Percentiles rank a stretch among this genome's conserved stretches.
Conservation (phyloP, 2,329 filamentous ascomycete genomes). For the Nigrospora osmanthi region DNA sequence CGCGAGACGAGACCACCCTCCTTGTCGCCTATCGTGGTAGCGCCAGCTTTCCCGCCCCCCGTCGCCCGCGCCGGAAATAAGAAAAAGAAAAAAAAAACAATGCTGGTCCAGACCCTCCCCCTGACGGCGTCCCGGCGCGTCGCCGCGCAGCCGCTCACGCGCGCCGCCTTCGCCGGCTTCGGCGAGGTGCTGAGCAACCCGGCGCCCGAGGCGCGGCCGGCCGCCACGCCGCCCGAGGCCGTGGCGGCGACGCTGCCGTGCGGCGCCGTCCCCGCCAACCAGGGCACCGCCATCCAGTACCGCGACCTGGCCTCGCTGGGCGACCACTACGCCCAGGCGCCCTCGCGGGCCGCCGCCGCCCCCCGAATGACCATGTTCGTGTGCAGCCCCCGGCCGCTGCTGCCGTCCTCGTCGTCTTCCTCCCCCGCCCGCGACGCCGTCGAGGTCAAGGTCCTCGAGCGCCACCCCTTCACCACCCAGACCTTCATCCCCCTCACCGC, state of each 20-base stretch:
- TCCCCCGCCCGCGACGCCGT: constrained; percentile 24
- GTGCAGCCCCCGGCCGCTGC: constrained; percentile 55
- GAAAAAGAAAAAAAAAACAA: neutral
- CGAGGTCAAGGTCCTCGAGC: constrained; percentile 67
- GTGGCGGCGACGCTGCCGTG: constrained; percentile 25
- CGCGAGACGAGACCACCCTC: no score
- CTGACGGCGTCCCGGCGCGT: constrained; percentile 30
- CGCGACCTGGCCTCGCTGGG: constrained; percentile 66
- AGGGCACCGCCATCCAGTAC: constrained; percentile 84
- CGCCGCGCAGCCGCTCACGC: constrained; percentile 58
- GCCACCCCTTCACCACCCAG: constrained; percentile 91
- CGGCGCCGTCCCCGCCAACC: constrained; percentile 61
- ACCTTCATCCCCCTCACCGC: constrained; percentile 74
- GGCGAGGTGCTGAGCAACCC: constrained; percentile 79
- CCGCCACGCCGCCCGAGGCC: constrained; percentile 16
- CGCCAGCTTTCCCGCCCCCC: neutral
- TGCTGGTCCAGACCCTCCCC: constrained; percentile 18
- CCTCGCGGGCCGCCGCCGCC: constrained; percentile 46
- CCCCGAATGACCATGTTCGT: constrained; percentile 84
- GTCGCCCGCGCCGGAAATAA: neutral
- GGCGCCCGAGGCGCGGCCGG: constrained; percentile 43
- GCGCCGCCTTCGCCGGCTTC: constrained; percentile 65
- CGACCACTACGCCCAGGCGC: constrained; percentile 62
- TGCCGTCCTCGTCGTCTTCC: neutral
- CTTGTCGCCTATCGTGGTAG: neutral